Evolutionary conservation across 148 eudicot genomes (phyloP).

Genomic region (Oxyria digyna): DNA sequence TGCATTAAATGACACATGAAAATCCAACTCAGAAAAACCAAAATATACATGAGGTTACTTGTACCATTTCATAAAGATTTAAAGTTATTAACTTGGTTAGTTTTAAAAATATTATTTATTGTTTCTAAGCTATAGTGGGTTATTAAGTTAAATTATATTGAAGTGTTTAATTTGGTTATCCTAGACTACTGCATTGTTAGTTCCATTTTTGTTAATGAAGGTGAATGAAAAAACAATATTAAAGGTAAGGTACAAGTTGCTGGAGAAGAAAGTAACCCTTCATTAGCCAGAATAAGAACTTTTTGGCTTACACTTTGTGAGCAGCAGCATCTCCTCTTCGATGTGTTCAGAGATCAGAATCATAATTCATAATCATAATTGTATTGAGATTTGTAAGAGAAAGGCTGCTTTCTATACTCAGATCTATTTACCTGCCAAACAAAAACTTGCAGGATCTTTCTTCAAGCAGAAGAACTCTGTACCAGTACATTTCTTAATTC

Average conservation of each 20-base stretch:
- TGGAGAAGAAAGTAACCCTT: neutral
- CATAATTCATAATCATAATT: neutral
- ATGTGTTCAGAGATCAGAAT: no score
- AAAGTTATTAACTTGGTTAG: neutral
- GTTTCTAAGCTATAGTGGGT: no score
- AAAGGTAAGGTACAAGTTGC: neutral
- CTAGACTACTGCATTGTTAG: neutral
- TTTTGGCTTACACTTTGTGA: neutral
- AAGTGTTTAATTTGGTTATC: neutral
- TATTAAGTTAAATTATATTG: neutral
- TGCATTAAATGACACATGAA: neutral
- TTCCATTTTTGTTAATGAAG: neutral
- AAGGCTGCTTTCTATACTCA: constrained; percentile 4
- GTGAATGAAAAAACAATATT: neutral
- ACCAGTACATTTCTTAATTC: neutral
- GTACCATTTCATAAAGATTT: neutral
- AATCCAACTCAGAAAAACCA: neutral
- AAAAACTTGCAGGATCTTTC: constrained; percentile 2
- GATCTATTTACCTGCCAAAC: constrained; percentile 2
- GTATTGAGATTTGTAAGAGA: constrained; percentile 5
- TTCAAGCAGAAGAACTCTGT: neutral
- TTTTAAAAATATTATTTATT: no score
- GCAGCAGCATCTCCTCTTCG: neutral
- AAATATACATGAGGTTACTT: neutral
- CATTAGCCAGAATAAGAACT: neutral